Base-by-base conservation (phyloP, 306 rosid species). In the Prinsepia uniflora region DNA sequence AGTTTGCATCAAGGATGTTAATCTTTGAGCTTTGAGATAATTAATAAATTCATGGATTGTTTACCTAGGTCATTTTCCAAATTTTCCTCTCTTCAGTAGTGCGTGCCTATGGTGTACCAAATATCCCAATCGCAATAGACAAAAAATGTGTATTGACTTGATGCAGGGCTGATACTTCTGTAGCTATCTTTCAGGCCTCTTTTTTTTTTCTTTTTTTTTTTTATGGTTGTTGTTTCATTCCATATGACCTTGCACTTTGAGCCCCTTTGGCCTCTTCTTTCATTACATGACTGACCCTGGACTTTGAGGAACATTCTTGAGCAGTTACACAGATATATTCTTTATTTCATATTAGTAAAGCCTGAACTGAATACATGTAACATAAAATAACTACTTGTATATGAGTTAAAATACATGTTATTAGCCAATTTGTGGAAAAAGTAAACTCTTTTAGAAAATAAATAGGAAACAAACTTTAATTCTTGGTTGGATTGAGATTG, bases 121-220 rank as follows among this genome's bases (percentile, higher is more conserved):
- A 70, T 17, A 7, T 48, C 50, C 9, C 64, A 59, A 36, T 56
- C 40, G 22, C 22, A 20, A 72, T 43, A 67, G 73, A 81, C 72
- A 66, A 68, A 53, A 53, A 4, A 53, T 9, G 24, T 56, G 2
- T 56, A 56, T 56, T 30, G 24, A 5, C 30, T 11, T 56, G 14
- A n/a, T 22, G 62, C 62, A 56, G 62, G 40, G 30, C 40, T 56
- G 39, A 20, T 65, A 34, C 40, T 2, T 64, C 36, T 3, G 80
- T 75, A 77, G 67, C 80, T 12, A 55, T 47, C 52, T 70, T 78
- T 72, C 75, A 75, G 75, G 72, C 72, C 68, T 41, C 5, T 5
- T 11, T 12, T 56, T 22, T 24, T 56, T 10, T 5, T 11, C 5
- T 56, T 22, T 24, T 56, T 10, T 5, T 11, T 12, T 56, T 22